Base-by-base conservation (phyloP, 169 alveolate genomes). In the Plasmodium gallinaceum region DNA sequence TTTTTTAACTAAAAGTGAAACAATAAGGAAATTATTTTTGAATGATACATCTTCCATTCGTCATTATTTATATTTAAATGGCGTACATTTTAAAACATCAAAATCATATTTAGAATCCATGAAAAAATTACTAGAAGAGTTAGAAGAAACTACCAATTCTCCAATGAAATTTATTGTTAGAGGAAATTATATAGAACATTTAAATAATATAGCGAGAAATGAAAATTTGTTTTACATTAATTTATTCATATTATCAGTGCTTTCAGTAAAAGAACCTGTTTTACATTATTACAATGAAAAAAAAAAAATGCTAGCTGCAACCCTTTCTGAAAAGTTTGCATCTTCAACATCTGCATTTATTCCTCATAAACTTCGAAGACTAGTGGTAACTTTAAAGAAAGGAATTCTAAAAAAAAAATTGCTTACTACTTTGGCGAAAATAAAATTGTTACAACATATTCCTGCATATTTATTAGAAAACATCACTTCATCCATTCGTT, bases 301-400 rank as follows among this genome's bases (percentile, higher is more conserved):
- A 76, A 89, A 39, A 48, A 73, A 87, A 75, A 62, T 94, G 80
- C 48, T 85, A 51, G 74, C 66, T 7, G 95, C 92, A 4, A 87
- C 88, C 24, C 64, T 88, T n/a, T 24, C 94, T 70, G 93, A 92
- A 60, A 85, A 90, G 72, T 74, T 94, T 60, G 95, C 93, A 12
- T 93, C 92, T 18, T 92, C 96, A n/a, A 90, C 95, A 18, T 88
- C 88, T 58, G 83, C 92, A 16, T 92, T 94, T 32, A 93, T 92
- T 20, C 96, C 96, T 4, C 90, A 70, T 52, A 94, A 90, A 48
- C 91, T 94, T n/a, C 52, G 93, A 42, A 88, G 80, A 39, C 75
- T 90, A 9, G 92, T 94, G 51, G 90, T 92, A 26, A 65, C 93
- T 90, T 24, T 92, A 80, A 89, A 91, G 57, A 89, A 88, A 54